These are phyloP conservation scores for Licmophora abbreviata DNA, from an alignment of 108 stramenopile genomes.

Conservation along the genomic window DNA sequence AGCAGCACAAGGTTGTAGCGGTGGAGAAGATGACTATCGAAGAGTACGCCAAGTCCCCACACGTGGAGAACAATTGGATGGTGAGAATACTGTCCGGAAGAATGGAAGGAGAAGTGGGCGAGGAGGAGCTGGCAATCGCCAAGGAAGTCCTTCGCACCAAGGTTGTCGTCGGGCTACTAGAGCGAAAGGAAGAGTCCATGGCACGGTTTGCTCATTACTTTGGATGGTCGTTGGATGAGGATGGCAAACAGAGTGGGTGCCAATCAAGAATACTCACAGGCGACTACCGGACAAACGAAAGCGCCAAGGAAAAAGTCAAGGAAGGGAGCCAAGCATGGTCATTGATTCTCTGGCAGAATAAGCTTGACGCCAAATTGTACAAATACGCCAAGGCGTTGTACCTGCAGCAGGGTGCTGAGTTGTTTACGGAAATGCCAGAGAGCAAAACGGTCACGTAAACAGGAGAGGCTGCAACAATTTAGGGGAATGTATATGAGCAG, in stretches of 20 bases:
- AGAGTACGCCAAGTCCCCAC: conserved; percentile 29
- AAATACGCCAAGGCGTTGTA: conserved; percentile 33
- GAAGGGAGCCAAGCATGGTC: conserved; percentile 26
- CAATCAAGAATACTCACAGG: conserved; percentile 1
- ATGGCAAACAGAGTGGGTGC: conserved; percentile 2
- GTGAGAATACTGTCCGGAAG: conserved; percentile 25
- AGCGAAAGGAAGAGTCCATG: conserved; percentile 25
- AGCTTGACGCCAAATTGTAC: conserved; percentile 28
- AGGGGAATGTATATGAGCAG: too few relatives aligned
- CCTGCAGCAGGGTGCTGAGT: conserved; percentile 18
- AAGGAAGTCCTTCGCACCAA: conserved; percentile 29
- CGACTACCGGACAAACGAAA: conserved; percentile 9
- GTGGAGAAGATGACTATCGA: conserved; percentile 29
- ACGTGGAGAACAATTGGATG: conserved; percentile 51
- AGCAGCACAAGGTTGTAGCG: conserved; percentile 8
- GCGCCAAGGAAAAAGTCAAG: conserved; percentile 4
- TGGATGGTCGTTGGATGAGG: conserved; percentile 20
- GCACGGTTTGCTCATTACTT: conserved; percentile 30
- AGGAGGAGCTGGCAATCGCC: conserved; percentile 27
- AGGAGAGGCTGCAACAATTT: too few relatives aligned
- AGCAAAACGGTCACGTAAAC: too few relatives aligned
- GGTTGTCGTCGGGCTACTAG: conserved; percentile 30
- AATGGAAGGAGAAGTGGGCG: conserved; percentile 17
- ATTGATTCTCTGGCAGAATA: conserved; percentile 26
- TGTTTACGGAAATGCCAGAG: conserved; percentile 8